Base-by-base conservation (phyloP, 2,329 filamentous ascomycete genomes). In the Colletotrichum sidae region DNA sequence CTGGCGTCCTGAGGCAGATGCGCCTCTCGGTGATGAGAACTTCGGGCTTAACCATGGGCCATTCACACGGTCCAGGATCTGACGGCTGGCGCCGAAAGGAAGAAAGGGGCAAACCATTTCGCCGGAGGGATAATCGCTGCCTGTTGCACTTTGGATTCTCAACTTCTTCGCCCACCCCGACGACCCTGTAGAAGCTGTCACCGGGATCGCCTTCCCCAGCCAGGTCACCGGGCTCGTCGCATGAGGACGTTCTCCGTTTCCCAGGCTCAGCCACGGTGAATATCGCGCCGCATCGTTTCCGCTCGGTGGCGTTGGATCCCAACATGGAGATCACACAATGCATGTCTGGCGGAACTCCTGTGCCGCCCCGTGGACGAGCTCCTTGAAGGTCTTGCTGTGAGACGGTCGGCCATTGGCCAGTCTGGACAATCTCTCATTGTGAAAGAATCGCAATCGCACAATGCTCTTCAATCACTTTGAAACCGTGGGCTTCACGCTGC, bases 41-140 rank as follows among this genome's bases (percentile, higher is more conserved):
- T 13, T 61, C 57, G 39, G 51, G 25, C 9, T 55, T 55, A 52
- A 51, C 11, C 6, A 6, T 5, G 8, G 44, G 7, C 10, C 42
- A 11, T 2, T 11, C 25, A 45, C 57, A 61, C 51, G 46, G 41
- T 52, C 52, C 58, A 53, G 41, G 13, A 56, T 55, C 52, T 55
- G 5, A 55, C 52, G 45, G 61, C 35, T 61, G 56, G 56, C 51
- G 57, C 62, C 51, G 52, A 62, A 53, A 52, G 46, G 8, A 44
- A 54, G 25, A 46, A 56, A 56, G 52, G 62, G 47, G 41, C 37
- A 55, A 46, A 55, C 52, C 56, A 44, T 51, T 53, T 15, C 42
- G 41, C 17, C 17, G 17, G 42, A 42, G 46, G 47, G 58, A 51
- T 56, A 37, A 65, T 53, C 37, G 42, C 15, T 56, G 52, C 37